Percentiles rank a stretch among this genome's conserved stretches.
Conservation (phyloP, 2,329 filamentous ascomycete genomes). For the Fragosphaeria purpurea region DNA sequence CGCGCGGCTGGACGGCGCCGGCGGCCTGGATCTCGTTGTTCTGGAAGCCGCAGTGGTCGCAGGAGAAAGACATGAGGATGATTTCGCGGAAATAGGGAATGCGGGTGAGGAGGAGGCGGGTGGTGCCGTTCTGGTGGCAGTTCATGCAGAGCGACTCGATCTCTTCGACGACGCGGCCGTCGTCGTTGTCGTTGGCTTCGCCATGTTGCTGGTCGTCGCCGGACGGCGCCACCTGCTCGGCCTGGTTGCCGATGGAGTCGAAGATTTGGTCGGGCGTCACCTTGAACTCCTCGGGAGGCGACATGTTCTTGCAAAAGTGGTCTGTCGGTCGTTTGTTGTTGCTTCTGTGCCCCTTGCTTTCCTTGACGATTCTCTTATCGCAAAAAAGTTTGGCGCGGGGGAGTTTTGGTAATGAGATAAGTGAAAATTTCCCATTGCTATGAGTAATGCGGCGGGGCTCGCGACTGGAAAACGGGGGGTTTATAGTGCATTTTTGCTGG, state of each 20-base stretch:
- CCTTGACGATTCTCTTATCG: too few species aligned
- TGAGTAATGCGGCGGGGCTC: not conserved
- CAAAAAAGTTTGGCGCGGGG: too few species aligned
- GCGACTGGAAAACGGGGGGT: not conserved
- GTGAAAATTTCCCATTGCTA: too few species aligned
- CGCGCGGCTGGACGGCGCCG: conserved; percentile 82
- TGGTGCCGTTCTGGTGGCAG: conserved; percentile 72
- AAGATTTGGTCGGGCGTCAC: conserved; percentile 44
- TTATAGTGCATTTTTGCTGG: not conserved
- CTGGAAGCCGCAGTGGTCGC: conserved; percentile 76
- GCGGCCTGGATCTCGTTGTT: conserved; percentile 94
- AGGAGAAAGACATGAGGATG: conserved; percentile 93
- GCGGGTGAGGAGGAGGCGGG: conserved; percentile 75
- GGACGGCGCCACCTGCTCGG: conserved; percentile 36
- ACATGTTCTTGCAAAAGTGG: conserved; percentile 14
- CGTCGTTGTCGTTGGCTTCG: conserved; percentile 32
- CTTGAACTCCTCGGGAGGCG: conserved; percentile 22
- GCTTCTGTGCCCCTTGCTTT: not conserved
- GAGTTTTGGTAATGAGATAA: too few species aligned
- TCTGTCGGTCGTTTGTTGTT: not conserved
- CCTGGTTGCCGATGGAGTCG: conserved; percentile 53
- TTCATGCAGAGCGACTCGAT: conserved; percentile 81
- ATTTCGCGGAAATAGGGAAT: conserved; percentile 98
- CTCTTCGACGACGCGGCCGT: conserved; percentile 50
- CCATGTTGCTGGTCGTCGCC: conserved; percentile 21